phyloP scores from a whole-genome alignment of 495 filamentous ascomycete species.

The Jackrogersella multiformis region DNA sequence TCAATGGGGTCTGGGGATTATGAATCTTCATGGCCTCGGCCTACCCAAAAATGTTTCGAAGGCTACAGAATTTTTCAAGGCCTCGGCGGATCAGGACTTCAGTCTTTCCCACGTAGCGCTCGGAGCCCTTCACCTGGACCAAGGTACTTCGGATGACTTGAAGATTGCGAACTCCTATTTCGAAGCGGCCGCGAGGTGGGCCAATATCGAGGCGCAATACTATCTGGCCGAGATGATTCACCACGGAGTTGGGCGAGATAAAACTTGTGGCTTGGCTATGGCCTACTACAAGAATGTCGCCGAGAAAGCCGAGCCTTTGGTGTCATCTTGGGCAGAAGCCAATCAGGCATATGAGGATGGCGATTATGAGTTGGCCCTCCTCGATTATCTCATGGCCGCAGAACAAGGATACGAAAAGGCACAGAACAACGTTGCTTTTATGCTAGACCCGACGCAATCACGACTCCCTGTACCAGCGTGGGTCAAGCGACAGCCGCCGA shows the following conservation, averaged over 20 bases:
- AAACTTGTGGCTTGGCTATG: constrained; percentile 81
- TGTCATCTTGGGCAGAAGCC: constrained; percentile 86
- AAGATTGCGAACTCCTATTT: constrained; percentile 83
- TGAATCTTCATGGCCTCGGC: constrained; percentile 87
- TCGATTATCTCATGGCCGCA: constrained; percentile 89
- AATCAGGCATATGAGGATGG: constrained; percentile 84
- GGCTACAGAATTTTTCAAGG: constrained; percentile 82
- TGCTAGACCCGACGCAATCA: constrained; percentile 82
- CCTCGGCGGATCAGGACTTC: constrained; percentile 85
- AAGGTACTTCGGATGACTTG: constrained; percentile 73
- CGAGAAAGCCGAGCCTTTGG: constrained; percentile 84
- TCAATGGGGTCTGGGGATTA: constrained; percentile 84
- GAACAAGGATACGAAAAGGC: constrained; percentile 95
- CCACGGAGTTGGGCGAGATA: constrained; percentile 80
- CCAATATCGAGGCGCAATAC: constrained; percentile 92
- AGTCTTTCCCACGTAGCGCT: constrained; percentile 84
- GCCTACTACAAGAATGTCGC: constrained; percentile 95
- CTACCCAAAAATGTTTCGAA: constrained; percentile 75
- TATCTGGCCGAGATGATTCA: constrained; percentile 92
- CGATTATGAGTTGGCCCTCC: constrained; percentile 84
- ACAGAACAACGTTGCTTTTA: constrained; percentile 92
- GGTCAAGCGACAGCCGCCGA: constrained; percentile 48
- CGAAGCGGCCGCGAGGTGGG: constrained; percentile 87
- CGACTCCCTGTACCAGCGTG: constrained; percentile 53
- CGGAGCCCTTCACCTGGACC: constrained; percentile 88